Conservation (phyloP, 2,329 filamentous ascomycete genomes). For the Tolypocladium tropicale region DNA sequence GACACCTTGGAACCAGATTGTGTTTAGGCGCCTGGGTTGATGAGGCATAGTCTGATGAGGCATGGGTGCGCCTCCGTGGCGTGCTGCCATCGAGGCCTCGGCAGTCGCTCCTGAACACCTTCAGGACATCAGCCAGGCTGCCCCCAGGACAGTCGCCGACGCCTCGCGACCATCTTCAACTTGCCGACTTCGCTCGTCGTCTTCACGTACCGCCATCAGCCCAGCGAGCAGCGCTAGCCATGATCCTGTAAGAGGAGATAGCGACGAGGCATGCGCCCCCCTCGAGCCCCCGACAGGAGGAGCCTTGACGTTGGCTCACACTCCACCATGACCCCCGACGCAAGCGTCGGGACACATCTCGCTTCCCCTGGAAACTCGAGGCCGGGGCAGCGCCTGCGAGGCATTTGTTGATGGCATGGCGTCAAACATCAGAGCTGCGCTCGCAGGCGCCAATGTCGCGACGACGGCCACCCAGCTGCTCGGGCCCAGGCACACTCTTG, state of each 20-base stretch:
- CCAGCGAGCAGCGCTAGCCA: not conserved
- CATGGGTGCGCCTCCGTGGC: not conserved
- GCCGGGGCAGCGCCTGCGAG: not conserved
- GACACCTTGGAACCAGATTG: not conserved
- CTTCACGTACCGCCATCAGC: not conserved
- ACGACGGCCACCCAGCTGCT: not conserved
- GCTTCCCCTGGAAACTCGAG: not conserved
- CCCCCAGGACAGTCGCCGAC: not conserved
- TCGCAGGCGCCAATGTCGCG: not conserved
- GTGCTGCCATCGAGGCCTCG: not conserved
- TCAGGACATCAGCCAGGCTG: not conserved
- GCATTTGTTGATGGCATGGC: not conserved
- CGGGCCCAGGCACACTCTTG: not conserved
- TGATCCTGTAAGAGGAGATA: too few relatives aligned
- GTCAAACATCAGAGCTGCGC: not conserved
- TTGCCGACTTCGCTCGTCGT: not conserved
- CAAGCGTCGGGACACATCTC: not conserved
- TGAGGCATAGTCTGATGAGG: not conserved
- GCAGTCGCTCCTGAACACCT: not conserved
- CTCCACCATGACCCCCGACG: not conserved
- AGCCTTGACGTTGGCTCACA: not conserved
- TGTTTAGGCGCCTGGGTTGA: too few relatives aligned
- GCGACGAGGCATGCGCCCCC: too few relatives aligned
- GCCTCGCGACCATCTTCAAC: not conserved
- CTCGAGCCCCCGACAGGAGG: not conserved